Evolutionary conservation across 257 asterid species (phyloP), one percentile per base, ranked within the genome.

Genomic region (Penstemon barbatus): DNA sequence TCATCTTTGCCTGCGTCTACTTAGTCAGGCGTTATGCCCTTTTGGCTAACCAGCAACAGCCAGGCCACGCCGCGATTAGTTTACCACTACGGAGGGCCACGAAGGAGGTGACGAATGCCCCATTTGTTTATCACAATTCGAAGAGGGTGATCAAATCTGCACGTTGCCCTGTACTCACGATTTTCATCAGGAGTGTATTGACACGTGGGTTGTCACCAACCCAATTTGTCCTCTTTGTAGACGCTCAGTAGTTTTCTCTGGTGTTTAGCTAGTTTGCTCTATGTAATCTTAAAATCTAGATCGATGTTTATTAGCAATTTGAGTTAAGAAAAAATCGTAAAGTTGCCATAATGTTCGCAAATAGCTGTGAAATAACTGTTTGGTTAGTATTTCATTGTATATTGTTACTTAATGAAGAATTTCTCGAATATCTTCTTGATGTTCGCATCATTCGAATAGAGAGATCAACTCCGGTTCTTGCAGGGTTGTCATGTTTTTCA

Each of bases 401-500:
- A n/a, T n/a, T n/a, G n/a, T n/a, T n/a, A n/a, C n/a, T n/a, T n/a
- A n/a, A n/a, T n/a, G n/a, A n/a, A n/a, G n/a, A n/a, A n/a, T n/a
- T n/a, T n/a, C n/a, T n/a, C n/a, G n/a, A n/a, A n/a, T n/a, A n/a
- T n/a, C n/a, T n/a, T n/a, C n/a, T n/a, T n/a, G n/a, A n/a, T n/a
- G n/a, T n/a, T n/a, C n/a, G n/a, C n/a, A n/a, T n/a, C n/a, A n/a
- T 93, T 93, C 51, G 95, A 90, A 74, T 73, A 74, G 61, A 80
- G 79, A 1, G 96, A 93, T 62, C 88, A 80, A 50, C 84, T 93
- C 57, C 90, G 98, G 0, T 57, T 93, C 60, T 39, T 93, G 57
- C 97, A 95, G 0, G 90, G 97, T 62, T 88, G 95, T 59, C 98
- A 93, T 85, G 98, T 33, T 93, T n/a, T 93, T 40, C 98, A 93